A percentile compares a stretch with the other conserved stretches of the same genome.
Conservation (phyloP, 2,329 filamentous ascomycete species). For the Hysterium pulicare region DNA sequence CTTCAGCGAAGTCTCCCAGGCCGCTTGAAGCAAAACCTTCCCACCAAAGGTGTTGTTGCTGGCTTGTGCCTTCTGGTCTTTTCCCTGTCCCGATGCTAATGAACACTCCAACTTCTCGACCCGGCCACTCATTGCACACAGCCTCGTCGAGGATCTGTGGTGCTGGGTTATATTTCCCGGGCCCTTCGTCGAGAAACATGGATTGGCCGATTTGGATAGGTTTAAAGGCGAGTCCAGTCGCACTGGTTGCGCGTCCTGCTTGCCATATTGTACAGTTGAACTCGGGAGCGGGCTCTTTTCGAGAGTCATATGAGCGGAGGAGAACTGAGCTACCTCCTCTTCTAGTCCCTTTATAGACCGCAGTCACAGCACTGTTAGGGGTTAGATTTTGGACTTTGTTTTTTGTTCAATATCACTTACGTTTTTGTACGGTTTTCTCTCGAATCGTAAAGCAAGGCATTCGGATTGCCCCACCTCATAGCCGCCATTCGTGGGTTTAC, state of each 20-base stretch:
- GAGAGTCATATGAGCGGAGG: conserved; percentile 90
- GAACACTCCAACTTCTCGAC: conserved; percentile 86
- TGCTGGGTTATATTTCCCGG: conserved; percentile 86
- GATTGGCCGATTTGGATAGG: conserved; percentile 92
- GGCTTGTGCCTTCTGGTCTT: conserved; percentile 68
- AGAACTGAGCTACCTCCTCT: conserved; percentile 67
- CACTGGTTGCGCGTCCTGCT: conserved; percentile 88
- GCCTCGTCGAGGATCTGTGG: conserved; percentile 87
- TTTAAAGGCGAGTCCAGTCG: conserved; percentile 91
- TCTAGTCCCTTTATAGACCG: conserved; percentile 79
- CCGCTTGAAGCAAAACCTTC: conserved; percentile 72
- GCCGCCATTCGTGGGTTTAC: conserved; percentile 45
- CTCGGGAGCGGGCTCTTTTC: conserved; percentile 84
- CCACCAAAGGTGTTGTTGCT: conserved; percentile 76
- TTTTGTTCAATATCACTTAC: conserved; percentile 52
- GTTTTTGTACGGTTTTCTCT: conserved; percentile 85
- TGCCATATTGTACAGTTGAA: conserved; percentile 97
- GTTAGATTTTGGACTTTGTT: conserved; percentile 13
- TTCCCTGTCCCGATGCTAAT: conserved; percentile 93
- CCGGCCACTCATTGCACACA: conserved; percentile 89
- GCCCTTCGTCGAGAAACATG: conserved; percentile 88
- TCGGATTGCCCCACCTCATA: conserved; percentile 71
- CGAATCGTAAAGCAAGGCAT: conserved; percentile 83
- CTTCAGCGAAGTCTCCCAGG: conserved; percentile 87
- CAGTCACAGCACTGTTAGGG: conserved; percentile 71